Evolutionary conservation across 805 yeast species (phyloP), one percentile per base, ranked within the genome.

Genomic region (Spathaspora hagerdaliae): DNA sequence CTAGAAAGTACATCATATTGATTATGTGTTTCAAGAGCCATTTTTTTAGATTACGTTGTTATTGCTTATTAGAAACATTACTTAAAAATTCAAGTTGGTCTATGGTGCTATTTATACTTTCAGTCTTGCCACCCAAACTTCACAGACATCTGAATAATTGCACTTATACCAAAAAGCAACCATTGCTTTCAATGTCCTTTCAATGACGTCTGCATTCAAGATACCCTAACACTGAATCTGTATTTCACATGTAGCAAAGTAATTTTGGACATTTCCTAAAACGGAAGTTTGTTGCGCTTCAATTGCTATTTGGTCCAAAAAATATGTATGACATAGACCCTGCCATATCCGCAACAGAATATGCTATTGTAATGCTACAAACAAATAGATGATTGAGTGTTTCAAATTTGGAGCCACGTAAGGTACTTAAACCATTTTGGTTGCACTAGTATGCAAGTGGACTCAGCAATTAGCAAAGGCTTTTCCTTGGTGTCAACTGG

Each of bases 381-480:
- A 19, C 24, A 19, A 19, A 19, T 5, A 19, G 24, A 19, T 5
- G 5, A 19, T 19, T 19, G 4, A 19, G 4, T 19, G 24, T 5
- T 29, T 29, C 12, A 45, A 19, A 58, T 43, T 34, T 59, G 57
- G 14, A 69, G 49, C 76, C 76, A 72, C n/a, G 61, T 59, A 44
- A 87, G 65, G 57, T 81, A 87, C 57, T 80, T 84, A 65, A 87
- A 87, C 96, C 96, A 89, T 55, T 73, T 82, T 3, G 97, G 97
- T 58, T 89, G 96, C 2, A 89, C 94, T 49, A 89, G 69, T 2
- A 87, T 67, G 61, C 95, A 86, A 31, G 66, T 68, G 0, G 89
- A 90, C 12, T 71, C 65, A 0, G 92, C 95, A 42, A 82, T 65
- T 8, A 61, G 63, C 11, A 62, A 44, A 8, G 75, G 67, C 6